These are phyloP conservation scores for Hygrophorus pudorinus DNA, from an alignment of 768 basidiomycete genomes.

Conservation along the genomic window DNA sequence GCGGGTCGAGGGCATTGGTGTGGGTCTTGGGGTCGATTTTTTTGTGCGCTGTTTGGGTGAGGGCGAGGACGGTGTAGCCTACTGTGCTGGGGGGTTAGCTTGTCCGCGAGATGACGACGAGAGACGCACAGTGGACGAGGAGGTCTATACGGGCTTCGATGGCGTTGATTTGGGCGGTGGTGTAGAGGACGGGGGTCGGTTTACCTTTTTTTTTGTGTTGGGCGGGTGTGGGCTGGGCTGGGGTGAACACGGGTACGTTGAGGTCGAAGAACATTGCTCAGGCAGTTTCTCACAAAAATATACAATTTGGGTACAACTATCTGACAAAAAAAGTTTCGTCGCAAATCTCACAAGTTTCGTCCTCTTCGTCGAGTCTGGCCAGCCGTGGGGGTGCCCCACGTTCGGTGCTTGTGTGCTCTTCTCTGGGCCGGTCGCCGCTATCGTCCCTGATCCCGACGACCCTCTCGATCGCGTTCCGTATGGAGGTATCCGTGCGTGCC, in stretches of 20 bases:
- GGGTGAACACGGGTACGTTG: constrained; percentile 44
- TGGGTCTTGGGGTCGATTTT: constrained; percentile 66
- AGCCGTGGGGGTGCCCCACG: constrained; percentile 18
- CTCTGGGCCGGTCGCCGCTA: constrained; percentile 29
- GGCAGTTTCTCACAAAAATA: too few relatives aligned
- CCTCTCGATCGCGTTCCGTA: constrained; percentile 48
- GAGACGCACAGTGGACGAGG: constrained; percentile 57
- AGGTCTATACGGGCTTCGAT: constrained; percentile 60
- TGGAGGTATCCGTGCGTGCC: constrained; percentile 28
- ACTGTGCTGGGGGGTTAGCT: constrained; percentile 32
- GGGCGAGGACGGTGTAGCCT: constrained; percentile 75
- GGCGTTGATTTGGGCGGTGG: constrained; percentile 43
- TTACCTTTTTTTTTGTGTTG: constrained; percentile 55
- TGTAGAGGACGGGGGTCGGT: constrained; percentile 27
- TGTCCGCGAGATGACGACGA: constrained; percentile 7
- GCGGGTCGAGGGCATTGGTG: constrained; percentile 47
- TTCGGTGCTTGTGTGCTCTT: constrained; percentile 9
- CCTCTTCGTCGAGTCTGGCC: constrained; percentile 21
- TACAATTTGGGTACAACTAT: too few relatives aligned
- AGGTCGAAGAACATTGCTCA: constrained; percentile 69
- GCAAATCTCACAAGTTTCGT: too few relatives aligned
- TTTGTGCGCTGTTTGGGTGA: constrained; percentile 64
- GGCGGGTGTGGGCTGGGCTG: constrained; percentile 19
- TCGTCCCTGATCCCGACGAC: constrained; percentile 44
- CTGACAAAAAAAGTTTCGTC: too few relatives aligned